Conservation (phyloP, 2,329 filamentous ascomycete species). For the Fusarium sarcochroum region DNA sequence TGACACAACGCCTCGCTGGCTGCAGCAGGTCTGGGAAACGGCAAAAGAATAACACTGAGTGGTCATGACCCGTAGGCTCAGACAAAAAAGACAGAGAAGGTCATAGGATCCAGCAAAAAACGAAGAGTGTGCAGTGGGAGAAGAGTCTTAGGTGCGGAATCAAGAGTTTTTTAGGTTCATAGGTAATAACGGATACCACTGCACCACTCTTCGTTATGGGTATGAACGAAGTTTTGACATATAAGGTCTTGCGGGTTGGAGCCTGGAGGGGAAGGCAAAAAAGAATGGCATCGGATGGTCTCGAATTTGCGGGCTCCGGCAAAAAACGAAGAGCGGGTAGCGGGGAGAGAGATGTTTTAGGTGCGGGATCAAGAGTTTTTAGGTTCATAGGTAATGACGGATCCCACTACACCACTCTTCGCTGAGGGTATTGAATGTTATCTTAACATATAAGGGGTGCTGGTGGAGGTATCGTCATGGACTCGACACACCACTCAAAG, state of each 20-base stretch:
- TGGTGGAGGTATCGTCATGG: neutral
- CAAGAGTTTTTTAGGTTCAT: neutral
- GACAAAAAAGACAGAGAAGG: too few species aligned
- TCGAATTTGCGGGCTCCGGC: neutral
- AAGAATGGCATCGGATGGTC: neutral
- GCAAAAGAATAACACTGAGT: too few species aligned
- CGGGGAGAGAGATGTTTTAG: neutral
- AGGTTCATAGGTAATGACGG: neutral
- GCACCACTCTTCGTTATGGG: constrained; percentile 11
- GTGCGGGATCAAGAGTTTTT: neutral
- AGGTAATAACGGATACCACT: constrained; percentile 3
- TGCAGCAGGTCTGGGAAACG: too few species aligned
- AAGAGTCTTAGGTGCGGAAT: neutral
- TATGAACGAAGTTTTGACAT: neutral
- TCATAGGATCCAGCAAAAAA: neutral
- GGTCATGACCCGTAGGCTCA: too few species aligned
- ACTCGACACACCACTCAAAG: too few species aligned
- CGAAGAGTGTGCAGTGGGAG: neutral
- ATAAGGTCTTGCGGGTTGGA: neutral
- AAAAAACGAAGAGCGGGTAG: constrained; percentile 9
- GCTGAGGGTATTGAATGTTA: neutral
- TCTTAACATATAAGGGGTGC: neutral
- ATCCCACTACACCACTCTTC: constrained; percentile 8
- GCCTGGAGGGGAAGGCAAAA: neutral
- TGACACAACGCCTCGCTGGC: too few species aligned